phyloP scores from a whole-genome alignment of 768 basidiomycete genomes.

The Hortiboletus flavorubellus region DNA sequence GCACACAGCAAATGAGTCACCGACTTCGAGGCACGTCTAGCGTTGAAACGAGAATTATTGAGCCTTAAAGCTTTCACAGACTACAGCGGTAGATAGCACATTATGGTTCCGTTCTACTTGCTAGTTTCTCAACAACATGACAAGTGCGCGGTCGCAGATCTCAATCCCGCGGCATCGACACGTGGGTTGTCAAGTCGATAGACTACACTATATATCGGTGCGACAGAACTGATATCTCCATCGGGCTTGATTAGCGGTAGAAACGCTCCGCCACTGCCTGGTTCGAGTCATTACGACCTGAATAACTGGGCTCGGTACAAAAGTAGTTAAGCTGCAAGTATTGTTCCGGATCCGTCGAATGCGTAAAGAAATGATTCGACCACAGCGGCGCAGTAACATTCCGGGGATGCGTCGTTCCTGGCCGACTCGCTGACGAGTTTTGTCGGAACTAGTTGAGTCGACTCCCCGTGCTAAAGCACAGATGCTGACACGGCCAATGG shows the following conservation, averaged over 20 bases:
- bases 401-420: constrained; percentile 23
- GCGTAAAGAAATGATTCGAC: constrained; percentile 15
- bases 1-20: constrained; percentile 19
- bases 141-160: constrained; percentile 16
- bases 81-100: background rate
- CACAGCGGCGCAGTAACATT: constrained; percentile 10
- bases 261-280: constrained; percentile 8
- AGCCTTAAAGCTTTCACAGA: background rate
- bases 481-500: constrained; percentile 22
- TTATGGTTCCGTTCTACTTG: background rate
- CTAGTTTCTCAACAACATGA: constrained; percentile 12
- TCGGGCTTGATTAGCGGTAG: constrained; percentile 21
- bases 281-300: background rate
- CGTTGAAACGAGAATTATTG: background rate
- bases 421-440: constrained; percentile 15
- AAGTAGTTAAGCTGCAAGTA: constrained; percentile 11
- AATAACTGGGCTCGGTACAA: constrained; percentile 8
- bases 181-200: constrained; percentile 14
- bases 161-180: constrained; percentile 2
- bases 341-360: constrained; percentile 5
- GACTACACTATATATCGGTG: constrained; percentile 12
- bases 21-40: background rate
- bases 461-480: constrained; percentile 19
- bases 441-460: constrained; percentile 12
- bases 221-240: constrained; percentile 11